phyloP scores from a whole-genome alignment of 164 flowering plant genomes.

The Brasenia schreberi region DNA sequence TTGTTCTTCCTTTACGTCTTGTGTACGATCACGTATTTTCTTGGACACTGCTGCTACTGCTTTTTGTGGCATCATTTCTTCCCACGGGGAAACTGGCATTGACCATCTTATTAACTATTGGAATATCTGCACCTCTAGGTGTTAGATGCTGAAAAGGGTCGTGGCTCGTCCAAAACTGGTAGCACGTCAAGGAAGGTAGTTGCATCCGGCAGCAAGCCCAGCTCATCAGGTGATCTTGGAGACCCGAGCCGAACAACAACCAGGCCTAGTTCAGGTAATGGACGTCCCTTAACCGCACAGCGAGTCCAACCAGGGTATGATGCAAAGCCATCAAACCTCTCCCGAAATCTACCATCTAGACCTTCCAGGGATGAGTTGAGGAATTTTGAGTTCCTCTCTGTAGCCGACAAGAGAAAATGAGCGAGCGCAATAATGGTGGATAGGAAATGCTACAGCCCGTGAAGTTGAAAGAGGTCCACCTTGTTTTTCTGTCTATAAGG shows the following conservation, averaged over 20 bases:
- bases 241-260: conserved; percentile 8
- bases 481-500: not conserved
- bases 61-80: too few species aligned
- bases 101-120: not conserved
- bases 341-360: conserved; percentile 17
- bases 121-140: conserved; percentile 2
- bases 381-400: conserved; percentile 37
- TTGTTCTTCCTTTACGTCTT: too few species aligned
- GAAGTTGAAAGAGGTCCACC: not conserved
- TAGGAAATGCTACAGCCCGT: not conserved
- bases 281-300: conserved; percentile 14
- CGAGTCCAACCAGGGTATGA: conserved; percentile 29
- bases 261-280: conserved; percentile 13
- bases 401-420: conserved; percentile 32
- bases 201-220: conserved; percentile 17
- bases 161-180: conserved; percentile 14
- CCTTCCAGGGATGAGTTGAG: conserved; percentile 18
- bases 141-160: conserved; percentile 12
- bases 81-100: too few species aligned
- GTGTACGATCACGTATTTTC: too few species aligned
- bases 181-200: conserved; percentile 15
- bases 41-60: too few species aligned
- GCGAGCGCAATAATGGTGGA: not conserved
- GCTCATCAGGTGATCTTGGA: conserved; percentile 17
- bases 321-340: conserved; percentile 17